phyloP scores from a whole-genome alignment of 1,284 basidiomycete species.

The Violaceomyces palustris region DNA sequence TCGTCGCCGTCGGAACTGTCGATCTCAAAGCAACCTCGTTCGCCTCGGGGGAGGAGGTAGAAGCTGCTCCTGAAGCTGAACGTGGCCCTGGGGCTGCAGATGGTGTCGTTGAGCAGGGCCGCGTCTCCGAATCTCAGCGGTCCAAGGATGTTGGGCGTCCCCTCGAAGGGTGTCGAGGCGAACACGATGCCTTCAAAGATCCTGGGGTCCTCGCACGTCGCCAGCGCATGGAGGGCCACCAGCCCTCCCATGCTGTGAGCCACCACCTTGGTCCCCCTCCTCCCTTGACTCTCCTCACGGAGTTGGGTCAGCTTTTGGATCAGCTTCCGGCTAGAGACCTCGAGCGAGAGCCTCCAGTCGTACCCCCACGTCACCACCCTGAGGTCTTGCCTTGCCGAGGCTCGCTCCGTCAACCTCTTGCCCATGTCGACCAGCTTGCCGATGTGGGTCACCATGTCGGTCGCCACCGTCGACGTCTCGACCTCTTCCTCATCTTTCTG shows the following conservation, averaged over 20 bases:
- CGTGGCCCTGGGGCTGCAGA: constrained; percentile 46
- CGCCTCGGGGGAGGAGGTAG: constrained; percentile 47
- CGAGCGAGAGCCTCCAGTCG: constrained; percentile 46
- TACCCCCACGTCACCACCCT: constrained; percentile 47
- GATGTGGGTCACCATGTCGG: constrained; percentile 40
- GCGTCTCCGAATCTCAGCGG: constrained; percentile 50
- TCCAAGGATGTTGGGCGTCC: constrained; percentile 51
- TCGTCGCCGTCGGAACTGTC: constrained; percentile 1
- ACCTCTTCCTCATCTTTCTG: constrained; percentile 32
- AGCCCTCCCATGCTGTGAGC: constrained; percentile 54
- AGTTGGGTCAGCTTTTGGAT: constrained; percentile 26
- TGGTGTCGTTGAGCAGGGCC: constrained; percentile 40
- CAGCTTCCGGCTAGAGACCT: constrained; percentile 10
- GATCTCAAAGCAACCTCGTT: constrained; percentile 30
- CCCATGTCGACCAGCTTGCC: constrained; percentile 49
- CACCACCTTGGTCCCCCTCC: constrained; percentile 48
- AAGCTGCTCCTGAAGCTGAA: constrained; percentile 50
- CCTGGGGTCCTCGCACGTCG: constrained; percentile 37
- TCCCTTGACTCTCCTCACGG: neutral
- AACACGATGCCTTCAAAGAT: constrained; percentile 50
- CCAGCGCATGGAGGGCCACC: constrained; percentile 49
- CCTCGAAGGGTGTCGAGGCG: constrained; percentile 47
- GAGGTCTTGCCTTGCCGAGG: constrained; percentile 22
- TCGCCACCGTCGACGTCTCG: constrained; percentile 42
- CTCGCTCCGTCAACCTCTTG: constrained; percentile 30